Percentiles rank a stretch among this genome's conserved stretches.
phyloP scores from a whole-genome alignment of 345 rosid species.

The Boechera divaricarpa region DNA sequence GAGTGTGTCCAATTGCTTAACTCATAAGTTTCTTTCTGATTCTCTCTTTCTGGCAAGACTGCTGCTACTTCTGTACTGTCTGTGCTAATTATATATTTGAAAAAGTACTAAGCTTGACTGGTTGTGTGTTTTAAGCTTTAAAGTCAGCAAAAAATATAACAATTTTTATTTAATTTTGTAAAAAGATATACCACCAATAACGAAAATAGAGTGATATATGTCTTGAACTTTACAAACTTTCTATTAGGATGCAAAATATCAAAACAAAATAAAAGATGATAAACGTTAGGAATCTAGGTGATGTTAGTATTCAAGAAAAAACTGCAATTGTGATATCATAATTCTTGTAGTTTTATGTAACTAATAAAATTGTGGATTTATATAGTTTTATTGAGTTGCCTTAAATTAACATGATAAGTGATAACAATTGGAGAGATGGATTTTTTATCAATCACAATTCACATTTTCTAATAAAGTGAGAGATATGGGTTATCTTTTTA shows the following conservation, averaged over 20 bases:
- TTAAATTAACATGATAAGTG: too few relatives aligned
- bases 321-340: not conserved
- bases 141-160: slow-evolving; percentile 6
- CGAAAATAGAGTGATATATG: slow-evolving; percentile 8
- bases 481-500: too few relatives aligned
- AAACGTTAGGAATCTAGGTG: not conserved
- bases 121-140: not conserved
- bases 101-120: slow-evolving; percentile 32
- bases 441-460: too few relatives aligned
- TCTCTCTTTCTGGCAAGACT: slow-evolving; percentile 36
- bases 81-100: not conserved
- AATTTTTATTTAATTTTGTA: slow-evolving; percentile 5
- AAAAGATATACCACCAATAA: slow-evolving; percentile 17
- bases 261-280: slow-evolving; percentile 1
- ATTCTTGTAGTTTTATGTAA: not conserved
- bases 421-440: too few relatives aligned
- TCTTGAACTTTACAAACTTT: slow-evolving; percentile 8
- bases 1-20: slow-evolving; percentile 42
- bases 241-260: not conserved
- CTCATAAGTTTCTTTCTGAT: slow-evolving; percentile 46
- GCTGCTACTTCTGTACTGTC: slow-evolving; percentile 38
- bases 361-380: too few relatives aligned
- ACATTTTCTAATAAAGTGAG: too few relatives aligned
- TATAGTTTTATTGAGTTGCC: too few relatives aligned
- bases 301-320: not conserved